Evolutionary conservation across 345 rosid species (phyloP).

Genomic region (Melaleuca alternifolia): DNA sequence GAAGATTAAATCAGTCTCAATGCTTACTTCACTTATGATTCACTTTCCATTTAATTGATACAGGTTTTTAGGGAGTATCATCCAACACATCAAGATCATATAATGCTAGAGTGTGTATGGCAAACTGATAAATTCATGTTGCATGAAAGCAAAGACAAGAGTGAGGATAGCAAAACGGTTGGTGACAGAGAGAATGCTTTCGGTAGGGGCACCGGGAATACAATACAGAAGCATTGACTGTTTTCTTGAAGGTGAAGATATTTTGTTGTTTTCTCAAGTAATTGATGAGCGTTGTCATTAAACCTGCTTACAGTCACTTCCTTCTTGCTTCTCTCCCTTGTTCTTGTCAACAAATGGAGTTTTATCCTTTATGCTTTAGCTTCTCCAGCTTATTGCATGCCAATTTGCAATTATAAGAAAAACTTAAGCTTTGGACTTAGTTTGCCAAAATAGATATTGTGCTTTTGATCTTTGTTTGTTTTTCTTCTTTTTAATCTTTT

Average conservation of each 20-base stretch:
- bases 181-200: slow-evolving; percentile 13
- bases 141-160: slow-evolving; percentile 33
- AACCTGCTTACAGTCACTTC: neutral
- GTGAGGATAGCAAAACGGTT: slow-evolving; percentile 9
- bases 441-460: neutral
- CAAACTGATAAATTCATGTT: slow-evolving; percentile 50
- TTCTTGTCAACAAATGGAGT: neutral
- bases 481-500: no score
- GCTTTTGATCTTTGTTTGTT: neutral
- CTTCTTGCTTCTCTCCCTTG: neutral
- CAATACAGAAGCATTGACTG: slow-evolving; percentile 36
- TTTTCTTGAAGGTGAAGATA: slow-evolving; percentile 43
- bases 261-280: no score
- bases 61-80: slow-evolving; percentile 72
- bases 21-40: neutral
- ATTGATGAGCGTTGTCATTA: neutral
- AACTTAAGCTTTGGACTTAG: neutral
- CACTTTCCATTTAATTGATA: neutral
- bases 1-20: neutral
- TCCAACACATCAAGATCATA: slow-evolving; percentile 38
- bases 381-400: neutral
- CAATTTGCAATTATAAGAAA: neutral
- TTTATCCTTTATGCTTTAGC: neutral
- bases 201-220: slow-evolving; percentile 14
- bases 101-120: slow-evolving; percentile 56